Evolutionary conservation across 345 rosid genomes (phyloP).

Genomic region (Rhodomyrtus tomentosa): DNA sequence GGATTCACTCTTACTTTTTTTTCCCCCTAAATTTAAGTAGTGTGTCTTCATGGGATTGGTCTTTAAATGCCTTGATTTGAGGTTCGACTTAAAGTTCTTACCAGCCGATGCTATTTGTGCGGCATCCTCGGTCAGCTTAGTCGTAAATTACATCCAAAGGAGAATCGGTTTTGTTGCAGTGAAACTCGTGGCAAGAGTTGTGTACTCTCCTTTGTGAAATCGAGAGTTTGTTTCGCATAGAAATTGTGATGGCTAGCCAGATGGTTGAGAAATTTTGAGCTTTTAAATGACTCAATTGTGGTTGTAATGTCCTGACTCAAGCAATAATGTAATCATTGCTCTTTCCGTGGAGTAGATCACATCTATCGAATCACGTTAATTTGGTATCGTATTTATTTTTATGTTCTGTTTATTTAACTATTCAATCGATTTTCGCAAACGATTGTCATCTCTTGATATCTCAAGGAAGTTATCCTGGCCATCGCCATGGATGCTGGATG

Average conservation of each 20-base stretch:
- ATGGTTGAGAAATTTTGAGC: neutral
- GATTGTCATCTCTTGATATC: neutral
- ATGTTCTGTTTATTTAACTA: neutral
- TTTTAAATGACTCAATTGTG: neutral
- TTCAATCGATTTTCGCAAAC: neutral
- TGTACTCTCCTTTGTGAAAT: neutral
- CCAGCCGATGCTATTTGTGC: neutral
- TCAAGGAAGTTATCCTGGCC: neutral
- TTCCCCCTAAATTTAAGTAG: neutral
- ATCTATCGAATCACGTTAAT: neutral
- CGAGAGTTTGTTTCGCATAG: neutral
- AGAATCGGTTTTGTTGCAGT: neutral
- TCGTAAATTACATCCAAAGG: neutral
- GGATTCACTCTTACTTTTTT: neutral
- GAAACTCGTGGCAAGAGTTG: neutral
- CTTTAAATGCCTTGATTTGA: neutral
- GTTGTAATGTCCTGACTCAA: neutral
- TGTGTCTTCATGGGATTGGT: neutral
- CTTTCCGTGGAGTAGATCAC: neutral
- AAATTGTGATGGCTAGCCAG: neutral
- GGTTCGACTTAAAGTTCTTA: neutral
- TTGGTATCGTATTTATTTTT: neutral
- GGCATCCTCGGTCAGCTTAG: neutral
- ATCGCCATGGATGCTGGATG: neutral
- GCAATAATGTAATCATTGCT: neutral